These are phyloP conservation scores for Apophysomyces trapeziformis DNA, from an alignment of 371 early-diverging fungal genomes.

Conservation along the genomic window DNA sequence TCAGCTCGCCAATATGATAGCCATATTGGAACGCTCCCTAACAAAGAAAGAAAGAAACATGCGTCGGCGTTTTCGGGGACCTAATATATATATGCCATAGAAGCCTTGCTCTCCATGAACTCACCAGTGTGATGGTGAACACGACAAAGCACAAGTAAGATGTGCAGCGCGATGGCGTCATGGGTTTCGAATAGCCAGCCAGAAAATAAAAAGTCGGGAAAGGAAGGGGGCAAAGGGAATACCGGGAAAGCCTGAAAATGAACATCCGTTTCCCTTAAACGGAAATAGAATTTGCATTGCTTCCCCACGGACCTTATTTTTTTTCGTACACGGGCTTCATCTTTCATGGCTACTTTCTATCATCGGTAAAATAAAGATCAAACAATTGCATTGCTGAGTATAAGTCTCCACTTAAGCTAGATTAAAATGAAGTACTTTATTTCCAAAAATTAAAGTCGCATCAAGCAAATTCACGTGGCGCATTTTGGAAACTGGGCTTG, in stretches of 20 bases:
- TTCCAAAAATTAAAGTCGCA: too few relatives aligned
- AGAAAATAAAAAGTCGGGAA: slow-evolving; percentile 2
- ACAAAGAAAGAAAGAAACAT: slow-evolving; percentile 1
- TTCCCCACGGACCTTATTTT: too few relatives aligned
- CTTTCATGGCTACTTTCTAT: too few relatives aligned
- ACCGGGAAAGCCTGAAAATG: neutral
- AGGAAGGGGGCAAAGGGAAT: neutral
- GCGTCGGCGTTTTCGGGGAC: neutral
- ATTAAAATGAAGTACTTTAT: too few relatives aligned
- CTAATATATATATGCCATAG: neutral
- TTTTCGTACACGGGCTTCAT: too few relatives aligned
- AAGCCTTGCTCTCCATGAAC: neutral
- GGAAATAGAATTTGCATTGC: too few relatives aligned
- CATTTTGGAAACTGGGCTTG: too few relatives aligned
- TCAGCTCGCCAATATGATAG: slow-evolving; percentile 83
- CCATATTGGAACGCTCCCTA: slow-evolving; percentile 80
- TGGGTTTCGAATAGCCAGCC: slow-evolving; percentile 1
- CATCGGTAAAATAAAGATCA: too few relatives aligned
- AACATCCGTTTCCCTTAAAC: neutral
- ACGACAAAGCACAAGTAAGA: slow-evolving; percentile 46
- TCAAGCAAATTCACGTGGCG: too few relatives aligned
- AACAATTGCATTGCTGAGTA: too few relatives aligned
- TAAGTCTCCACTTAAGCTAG: too few relatives aligned
- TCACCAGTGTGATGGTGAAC: slow-evolving; percentile 43
- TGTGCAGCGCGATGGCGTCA: slow-evolving; percentile 24